Percentiles rank a stretch among this genome's conserved stretches.
These are phyloP conservation scores for Camelina sativa DNA, from an alignment of 345 rosid genomes.

Conservation along the genomic window DNA sequence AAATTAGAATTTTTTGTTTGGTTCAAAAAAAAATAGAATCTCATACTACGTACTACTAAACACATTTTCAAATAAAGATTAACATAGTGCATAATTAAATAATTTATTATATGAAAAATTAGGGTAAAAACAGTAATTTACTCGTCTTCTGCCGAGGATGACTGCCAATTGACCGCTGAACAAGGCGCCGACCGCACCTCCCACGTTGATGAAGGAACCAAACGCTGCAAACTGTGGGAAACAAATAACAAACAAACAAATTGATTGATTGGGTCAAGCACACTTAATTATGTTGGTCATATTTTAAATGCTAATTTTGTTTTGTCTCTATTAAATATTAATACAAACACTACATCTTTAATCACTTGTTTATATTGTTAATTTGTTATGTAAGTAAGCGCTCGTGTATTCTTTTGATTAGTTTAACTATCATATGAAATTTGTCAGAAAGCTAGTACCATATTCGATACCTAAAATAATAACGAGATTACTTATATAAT, in stretches of 20 bases:
- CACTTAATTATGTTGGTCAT: no score
- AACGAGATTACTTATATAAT: background rate
- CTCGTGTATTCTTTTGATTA: background rate
- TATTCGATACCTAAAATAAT: background rate
- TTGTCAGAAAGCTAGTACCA: background rate
- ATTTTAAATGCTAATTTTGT: background rate
- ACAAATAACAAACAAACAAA: no score
- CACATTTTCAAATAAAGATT: background rate
- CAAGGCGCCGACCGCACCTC: constrained; percentile 47
- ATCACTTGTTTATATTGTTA: background rate
- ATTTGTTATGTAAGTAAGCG: background rate
- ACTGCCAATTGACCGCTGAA: constrained; percentile 43
- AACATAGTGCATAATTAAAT: background rate
- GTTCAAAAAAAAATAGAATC: no score
- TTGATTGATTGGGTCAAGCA: no score
- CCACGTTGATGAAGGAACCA: constrained; percentile 42
- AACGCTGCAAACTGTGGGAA: constrained; percentile 38
- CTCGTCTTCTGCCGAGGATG: constrained; percentile 42
- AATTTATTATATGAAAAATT: background rate
- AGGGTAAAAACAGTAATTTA: constrained; percentile 18
- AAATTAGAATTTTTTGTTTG: background rate
- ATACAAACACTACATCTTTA: no score
- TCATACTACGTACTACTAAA: background rate
- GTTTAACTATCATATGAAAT: background rate
- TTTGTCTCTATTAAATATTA: no score